phyloP scores from a whole-genome alignment of 345 rosid genomes.

The Arabidopsis suecica region DNA sequence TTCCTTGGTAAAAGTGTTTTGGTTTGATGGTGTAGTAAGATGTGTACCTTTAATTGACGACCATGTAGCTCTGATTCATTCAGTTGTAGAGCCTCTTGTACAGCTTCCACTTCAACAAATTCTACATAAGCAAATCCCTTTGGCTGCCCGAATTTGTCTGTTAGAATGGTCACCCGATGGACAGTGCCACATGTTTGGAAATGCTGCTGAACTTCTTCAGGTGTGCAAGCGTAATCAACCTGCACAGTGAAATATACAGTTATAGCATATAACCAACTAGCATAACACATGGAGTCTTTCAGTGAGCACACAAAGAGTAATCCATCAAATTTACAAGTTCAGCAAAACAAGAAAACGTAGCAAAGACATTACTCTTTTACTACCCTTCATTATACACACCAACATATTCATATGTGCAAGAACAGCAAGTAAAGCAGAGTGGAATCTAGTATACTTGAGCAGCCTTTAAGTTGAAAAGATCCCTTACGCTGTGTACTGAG shows the following conservation, averaged over 20 bases:
- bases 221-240: slow-evolving; percentile 97
- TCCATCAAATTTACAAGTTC: slow-evolving; percentile 22
- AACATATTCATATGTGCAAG: slow-evolving; percentile 9
- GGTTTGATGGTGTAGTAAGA: neutral
- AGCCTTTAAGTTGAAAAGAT: slow-evolving; percentile 31
- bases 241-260: slow-evolving; percentile 38
- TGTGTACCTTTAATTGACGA: slow-evolving; percentile 83
- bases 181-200: slow-evolving; percentile 97
- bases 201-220: slow-evolving; percentile 99
- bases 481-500: slow-evolving; percentile 32
- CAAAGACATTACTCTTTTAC: slow-evolving; percentile 20
- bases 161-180: slow-evolving; percentile 88
- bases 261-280: slow-evolving; percentile 6
- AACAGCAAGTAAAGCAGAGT: slow-evolving; percentile 32
- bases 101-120: slow-evolving; percentile 81
- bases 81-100: slow-evolving; percentile 81
- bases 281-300: slow-evolving; percentile 9
- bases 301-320: slow-evolving; percentile 6
- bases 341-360: slow-evolving; percentile 5
- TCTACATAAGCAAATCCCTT: slow-evolving; percentile 98
- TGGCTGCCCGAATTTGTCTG: slow-evolving; percentile 95
- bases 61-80: slow-evolving; percentile 97
- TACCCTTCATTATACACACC: slow-evolving; percentile 13
- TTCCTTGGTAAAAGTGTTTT: neutral
- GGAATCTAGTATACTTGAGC: slow-evolving; percentile 19